A percentile compares a stretch with the other conserved stretches of the same genome.
Conservation (phyloP, 2,329 filamentous ascomycete genomes). For the Parafenestella ontariensis region DNA sequence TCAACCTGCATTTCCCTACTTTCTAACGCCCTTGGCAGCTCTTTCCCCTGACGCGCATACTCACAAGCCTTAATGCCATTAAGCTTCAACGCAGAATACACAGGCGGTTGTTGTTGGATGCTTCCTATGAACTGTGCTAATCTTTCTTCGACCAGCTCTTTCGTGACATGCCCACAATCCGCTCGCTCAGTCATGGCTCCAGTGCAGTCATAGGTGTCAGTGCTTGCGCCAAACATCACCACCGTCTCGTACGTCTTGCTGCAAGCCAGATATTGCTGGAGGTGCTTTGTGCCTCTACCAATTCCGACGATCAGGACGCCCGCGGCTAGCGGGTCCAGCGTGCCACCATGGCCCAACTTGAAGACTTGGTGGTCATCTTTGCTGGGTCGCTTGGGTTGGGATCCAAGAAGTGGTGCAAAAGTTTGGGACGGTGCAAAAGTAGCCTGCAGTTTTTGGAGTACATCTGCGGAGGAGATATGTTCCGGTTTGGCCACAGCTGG, state of each 20-base stretch:
- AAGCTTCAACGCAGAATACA: slow-evolving; percentile 42
- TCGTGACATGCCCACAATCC: slow-evolving; percentile 23
- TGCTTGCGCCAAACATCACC: slow-evolving; percentile 38
- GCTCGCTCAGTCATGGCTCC: slow-evolving; percentile 23
- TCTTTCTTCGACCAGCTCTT: slow-evolving; percentile 23
- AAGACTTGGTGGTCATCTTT: slow-evolving; percentile 32
- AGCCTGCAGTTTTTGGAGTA: slow-evolving; percentile 30
- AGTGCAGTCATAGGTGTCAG: slow-evolving; percentile 39
- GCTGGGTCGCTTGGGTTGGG: slow-evolving; percentile 29
- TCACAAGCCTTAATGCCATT: slow-evolving; percentile 40
- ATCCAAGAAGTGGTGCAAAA: slow-evolving; percentile 22
- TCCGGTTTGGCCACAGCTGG: slow-evolving; percentile 33
- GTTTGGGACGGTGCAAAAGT: slow-evolving; percentile 25
- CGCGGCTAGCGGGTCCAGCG: slow-evolving; percentile 38
- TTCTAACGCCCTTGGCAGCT: slow-evolving; percentile 33
- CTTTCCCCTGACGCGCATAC: slow-evolving; percentile 32
- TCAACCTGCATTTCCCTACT: slow-evolving; percentile 37
- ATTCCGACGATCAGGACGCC: slow-evolving; percentile 42
- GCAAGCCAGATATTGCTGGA: slow-evolving; percentile 34
- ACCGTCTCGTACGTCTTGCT: slow-evolving; percentile 40
- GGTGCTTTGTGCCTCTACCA: slow-evolving; percentile 38
- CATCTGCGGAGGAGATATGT: slow-evolving; percentile 29
- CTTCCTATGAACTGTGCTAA: slow-evolving; percentile 28
- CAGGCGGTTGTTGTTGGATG: slow-evolving; percentile 33
- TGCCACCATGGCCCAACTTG: slow-evolving; percentile 41